Base-by-base conservation (phyloP, 2,329 filamentous ascomycete species). In the Fusarium sp. region DNA sequence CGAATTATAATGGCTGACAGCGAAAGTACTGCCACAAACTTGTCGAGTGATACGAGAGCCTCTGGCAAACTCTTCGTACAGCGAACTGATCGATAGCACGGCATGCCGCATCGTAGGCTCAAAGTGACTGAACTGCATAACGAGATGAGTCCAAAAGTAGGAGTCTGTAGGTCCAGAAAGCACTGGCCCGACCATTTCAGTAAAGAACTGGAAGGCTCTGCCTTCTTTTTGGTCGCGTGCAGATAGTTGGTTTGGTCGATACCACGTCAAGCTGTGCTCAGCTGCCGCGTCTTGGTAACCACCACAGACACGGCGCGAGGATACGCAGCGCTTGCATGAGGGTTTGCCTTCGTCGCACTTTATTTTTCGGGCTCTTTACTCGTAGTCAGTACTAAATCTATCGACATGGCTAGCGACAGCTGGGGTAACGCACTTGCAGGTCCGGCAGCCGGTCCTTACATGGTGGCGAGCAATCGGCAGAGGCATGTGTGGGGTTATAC, bases 81-180 rank as follows among this genome's bases (percentile, higher is more conserved):
- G 44, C 6, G 66, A 58, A 31, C 66, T 70, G 0, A 71, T 64
- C 0, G 68, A 65, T 8, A 71, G 36, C 15, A 70, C 56, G 9
- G 68, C 59, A 22, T 70, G 66, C 0, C 58, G 58, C 10, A 70
- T 54, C 0, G 63, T 53, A 1, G 68, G 63, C 34, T 66, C 55
- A 5, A 61, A 70, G 52, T 67, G 46, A 38, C 68, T 64, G 18
- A 70, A 71, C 40, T 65, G 66, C 68, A 71, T 71, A 5, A 70
- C 68, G 5, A 68, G 52, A 39, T 61, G 63, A 2, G 66, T 70
- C 68, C 68, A 71, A 43, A 71, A 70, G 22, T 67, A 67, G 4
- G 63, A 49, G n/a, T 71, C 66, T 0, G 63, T 60, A 10, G 66
- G 44, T 1, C 66, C 63, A 3, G 68, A 58, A 1, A 70, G 43